Conservation (phyloP, 75 land plant species). For the Cupressus sempervirens region DNA sequence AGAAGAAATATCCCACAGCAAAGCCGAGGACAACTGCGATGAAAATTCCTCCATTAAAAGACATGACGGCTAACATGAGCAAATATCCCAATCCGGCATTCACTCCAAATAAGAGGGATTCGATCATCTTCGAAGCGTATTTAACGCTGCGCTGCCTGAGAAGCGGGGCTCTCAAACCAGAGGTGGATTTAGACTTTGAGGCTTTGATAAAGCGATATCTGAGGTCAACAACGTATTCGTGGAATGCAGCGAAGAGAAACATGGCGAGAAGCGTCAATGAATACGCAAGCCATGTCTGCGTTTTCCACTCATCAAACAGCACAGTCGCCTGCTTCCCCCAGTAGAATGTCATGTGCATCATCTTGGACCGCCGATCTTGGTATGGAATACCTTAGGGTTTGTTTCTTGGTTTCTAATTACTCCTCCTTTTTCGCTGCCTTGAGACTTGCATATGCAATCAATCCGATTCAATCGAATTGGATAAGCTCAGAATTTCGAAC, state of each 20-base stretch:
- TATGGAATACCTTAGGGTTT: neutral
- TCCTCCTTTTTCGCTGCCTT: neutral
- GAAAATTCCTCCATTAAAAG: conserved; percentile 81
- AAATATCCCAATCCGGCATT: conserved; percentile 56
- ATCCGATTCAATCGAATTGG: neutral
- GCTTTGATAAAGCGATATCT: conserved; percentile 32
- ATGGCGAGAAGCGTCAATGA: conserved; percentile 55
- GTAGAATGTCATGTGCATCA: conserved; percentile 86
- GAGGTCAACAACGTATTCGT: conserved; percentile 63
- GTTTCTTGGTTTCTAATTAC: neutral
- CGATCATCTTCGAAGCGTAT: conserved; percentile 17
- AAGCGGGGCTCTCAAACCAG: neutral
- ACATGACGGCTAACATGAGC: conserved; percentile 88
- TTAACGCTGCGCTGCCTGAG: neutral
- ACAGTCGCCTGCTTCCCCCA: conserved; percentile 81
- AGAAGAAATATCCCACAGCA: conserved; percentile 46
- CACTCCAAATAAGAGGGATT: conserved; percentile 41
- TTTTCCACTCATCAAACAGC: conserved; percentile 77
- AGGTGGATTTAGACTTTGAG: neutral
- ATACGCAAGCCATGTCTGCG: conserved; percentile 61
- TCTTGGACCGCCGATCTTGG: conserved; percentile 13
- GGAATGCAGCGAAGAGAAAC: conserved; percentile 55
- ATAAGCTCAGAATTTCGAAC: neutral
- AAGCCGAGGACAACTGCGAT: conserved; percentile 61
- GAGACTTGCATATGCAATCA: neutral